Evolutionary conservation across 805 yeast species (phyloP).

Genomic region (Wickerhamiella azymoides): DNA sequence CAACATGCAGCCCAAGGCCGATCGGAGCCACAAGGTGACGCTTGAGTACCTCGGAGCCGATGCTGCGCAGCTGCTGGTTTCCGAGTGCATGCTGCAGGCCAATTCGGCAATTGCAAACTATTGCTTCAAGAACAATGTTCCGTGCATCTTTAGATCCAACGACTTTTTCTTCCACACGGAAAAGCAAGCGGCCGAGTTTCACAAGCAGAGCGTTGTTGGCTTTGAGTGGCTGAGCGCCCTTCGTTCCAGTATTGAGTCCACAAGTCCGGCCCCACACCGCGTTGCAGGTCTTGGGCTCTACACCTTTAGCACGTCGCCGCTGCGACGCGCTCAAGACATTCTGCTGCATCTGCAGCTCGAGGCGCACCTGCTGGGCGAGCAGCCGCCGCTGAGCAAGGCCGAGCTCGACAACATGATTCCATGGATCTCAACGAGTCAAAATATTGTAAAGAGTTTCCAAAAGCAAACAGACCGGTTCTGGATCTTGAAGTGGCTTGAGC

Average conservation of each 20-base stretch:
- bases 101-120: slow-evolving; percentile 33
- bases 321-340: slow-evolving; percentile 70
- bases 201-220: slow-evolving; percentile 17
- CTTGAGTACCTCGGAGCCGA: neutral
- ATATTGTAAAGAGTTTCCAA: slow-evolving; percentile 1
- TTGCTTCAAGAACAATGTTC: slow-evolving; percentile 16
- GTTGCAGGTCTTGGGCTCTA: slow-evolving; percentile 52
- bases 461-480: neutral
- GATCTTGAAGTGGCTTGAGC: neutral
- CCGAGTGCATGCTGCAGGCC: slow-evolving; percentile 74
- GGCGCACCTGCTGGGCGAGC: slow-evolving; percentile 25
- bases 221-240: slow-evolving; percentile 33
- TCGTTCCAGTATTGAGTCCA: slow-evolving; percentile 39
- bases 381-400: neutral
- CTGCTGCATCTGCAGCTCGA: slow-evolving; percentile 69
- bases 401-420: slow-evolving; percentile 5
- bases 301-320: slow-evolving; percentile 75
- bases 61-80: slow-evolving; percentile 48
- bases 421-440: slow-evolving; percentile 5
- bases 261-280: slow-evolving; percentile 37
- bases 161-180: slow-evolving; percentile 20
- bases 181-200: slow-evolving; percentile 18
- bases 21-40: neutral
- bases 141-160: slow-evolving; percentile 21
- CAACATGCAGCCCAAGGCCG: neutral